Evolutionary conservation across 768 basidiomycete species (phyloP).

Genomic region (Lentinula guzmanii): DNA sequence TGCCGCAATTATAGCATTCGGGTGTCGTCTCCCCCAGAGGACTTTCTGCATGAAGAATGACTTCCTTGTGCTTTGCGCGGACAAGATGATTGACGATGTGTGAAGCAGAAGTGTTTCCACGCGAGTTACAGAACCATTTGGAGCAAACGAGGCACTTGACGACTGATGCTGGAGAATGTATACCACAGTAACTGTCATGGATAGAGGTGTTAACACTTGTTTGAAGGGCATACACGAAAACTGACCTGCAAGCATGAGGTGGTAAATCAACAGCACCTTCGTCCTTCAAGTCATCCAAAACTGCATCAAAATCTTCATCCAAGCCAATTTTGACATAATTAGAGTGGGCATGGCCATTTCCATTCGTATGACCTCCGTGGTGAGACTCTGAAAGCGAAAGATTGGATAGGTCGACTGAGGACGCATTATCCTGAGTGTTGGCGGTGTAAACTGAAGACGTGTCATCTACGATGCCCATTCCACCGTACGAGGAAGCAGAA

Average conservation of each 20-base stretch:
- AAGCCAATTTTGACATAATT: slow-evolving; percentile 27
- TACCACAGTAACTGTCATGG: slow-evolving; percentile 83
- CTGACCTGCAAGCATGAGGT: slow-evolving; percentile 92
- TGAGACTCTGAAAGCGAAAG: slow-evolving; percentile 67
- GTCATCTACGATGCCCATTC: slow-evolving; percentile 68
- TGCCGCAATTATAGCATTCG: slow-evolving; percentile 98
- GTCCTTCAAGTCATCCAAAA: slow-evolving; percentile 85
- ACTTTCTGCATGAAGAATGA: slow-evolving; percentile 91
- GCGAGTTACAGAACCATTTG: slow-evolving; percentile 99
- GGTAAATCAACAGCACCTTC: slow-evolving; percentile 75
- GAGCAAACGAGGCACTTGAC: slow-evolving; percentile 91
- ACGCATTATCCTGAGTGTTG: slow-evolving; percentile 51
- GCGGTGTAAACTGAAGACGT: slow-evolving; percentile 77
- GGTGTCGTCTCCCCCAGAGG: slow-evolving; percentile 96
- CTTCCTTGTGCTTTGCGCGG: slow-evolving; percentile 98
- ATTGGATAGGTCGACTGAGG: slow-evolving; percentile 58
- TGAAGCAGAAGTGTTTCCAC: slow-evolving; percentile 95
- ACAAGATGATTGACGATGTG: slow-evolving; percentile 99
- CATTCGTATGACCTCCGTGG: slow-evolving; percentile 35
- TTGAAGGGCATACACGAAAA: slow-evolving; percentile 11
- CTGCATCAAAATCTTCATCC: slow-evolving; percentile 87
- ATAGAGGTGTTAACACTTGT: neutral
- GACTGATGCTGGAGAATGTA: slow-evolving; percentile 94
- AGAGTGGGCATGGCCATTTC: slow-evolving; percentile 26
- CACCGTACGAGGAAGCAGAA: slow-evolving; percentile 75